phyloP scores from a whole-genome alignment of 805 yeast species.

The Candida michaelii region DNA sequence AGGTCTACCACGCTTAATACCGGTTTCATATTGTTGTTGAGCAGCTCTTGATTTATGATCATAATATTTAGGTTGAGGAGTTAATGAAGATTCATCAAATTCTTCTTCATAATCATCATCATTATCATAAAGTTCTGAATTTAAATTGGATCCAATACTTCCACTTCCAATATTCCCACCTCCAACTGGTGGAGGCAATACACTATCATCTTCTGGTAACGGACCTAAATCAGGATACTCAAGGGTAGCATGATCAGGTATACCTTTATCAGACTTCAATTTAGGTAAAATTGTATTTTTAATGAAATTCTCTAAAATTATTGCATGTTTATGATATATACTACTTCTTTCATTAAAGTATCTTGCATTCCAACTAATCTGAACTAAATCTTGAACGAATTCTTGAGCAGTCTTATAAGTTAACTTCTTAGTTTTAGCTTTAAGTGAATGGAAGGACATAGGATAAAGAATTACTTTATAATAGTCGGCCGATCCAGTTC shows the following conservation, averaged over 20 bases:
- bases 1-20: slow-evolving; percentile 83
- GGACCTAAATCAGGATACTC: slow-evolving; percentile 69
- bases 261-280: slow-evolving; percentile 41
- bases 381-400: slow-evolving; percentile 75
- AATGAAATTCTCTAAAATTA: slow-evolving; percentile 53
- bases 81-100: slow-evolving; percentile 6
- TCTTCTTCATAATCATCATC: slow-evolving; percentile 17
- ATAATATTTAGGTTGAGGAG: slow-evolving; percentile 13
- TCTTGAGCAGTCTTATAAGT: slow-evolving; percentile 60
- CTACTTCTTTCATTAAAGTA: slow-evolving; percentile 75
- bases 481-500: slow-evolving; percentile 72
- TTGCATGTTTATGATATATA: slow-evolving; percentile 66
- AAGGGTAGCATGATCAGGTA: slow-evolving; percentile 36
- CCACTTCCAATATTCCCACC: not conserved
- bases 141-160: not conserved
- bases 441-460: slow-evolving; percentile 72
- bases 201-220: slow-evolving; percentile 49
- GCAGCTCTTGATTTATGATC: not conserved
- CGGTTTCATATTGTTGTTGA: slow-evolving; percentile 27
- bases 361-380: slow-evolving; percentile 88
- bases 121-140: slow-evolving; percentile 17
- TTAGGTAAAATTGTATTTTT: slow-evolving; percentile 48
- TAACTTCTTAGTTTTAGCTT: slow-evolving; percentile 6
- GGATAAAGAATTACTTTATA: slow-evolving; percentile 77
- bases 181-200: slow-evolving; percentile 9